Evolutionary conservation across 2,329 filamentous ascomycete genomes (phyloP).

Genomic region (Sclerotinia subarctica): DNA sequence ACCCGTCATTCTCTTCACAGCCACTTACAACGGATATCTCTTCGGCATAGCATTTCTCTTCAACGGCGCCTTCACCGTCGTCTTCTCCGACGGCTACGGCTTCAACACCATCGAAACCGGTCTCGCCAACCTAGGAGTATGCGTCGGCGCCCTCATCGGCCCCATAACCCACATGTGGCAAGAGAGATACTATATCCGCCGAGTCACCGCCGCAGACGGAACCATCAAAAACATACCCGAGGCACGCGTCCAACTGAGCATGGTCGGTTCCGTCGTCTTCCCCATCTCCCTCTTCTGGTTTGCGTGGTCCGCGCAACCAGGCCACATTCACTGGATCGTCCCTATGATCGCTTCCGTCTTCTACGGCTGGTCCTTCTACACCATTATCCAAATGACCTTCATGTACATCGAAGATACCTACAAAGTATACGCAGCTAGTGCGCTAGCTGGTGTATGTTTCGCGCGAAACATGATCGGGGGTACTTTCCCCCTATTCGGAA

Average conservation of each 20-base stretch:
- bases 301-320: slow-evolving; percentile 55
- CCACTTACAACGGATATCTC: slow-evolving; percentile 40
- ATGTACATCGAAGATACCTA: slow-evolving; percentile 57
- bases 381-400: slow-evolving; percentile 48
- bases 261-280: slow-evolving; percentile 54
- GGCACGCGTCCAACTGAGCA: slow-evolving; percentile 70
- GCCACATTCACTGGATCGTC: slow-evolving; percentile 52
- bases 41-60: slow-evolving; percentile 42
- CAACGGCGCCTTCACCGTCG: slow-evolving; percentile 43
- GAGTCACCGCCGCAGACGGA: slow-evolving; percentile 35
- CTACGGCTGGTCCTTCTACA: slow-evolving; percentile 60
- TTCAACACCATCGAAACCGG: slow-evolving; percentile 41
- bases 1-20: slow-evolving; percentile 40
- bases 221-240: slow-evolving; percentile 55
- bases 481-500: slow-evolving; percentile 58
- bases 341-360: slow-evolving; percentile 51
- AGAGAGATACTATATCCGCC: slow-evolving; percentile 57
- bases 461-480: slow-evolving; percentile 54
- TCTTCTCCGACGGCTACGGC: slow-evolving; percentile 41
- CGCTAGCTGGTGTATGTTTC: slow-evolving; percentile 57
- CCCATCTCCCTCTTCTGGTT: slow-evolving; percentile 57
- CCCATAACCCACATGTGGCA: slow-evolving; percentile 69
- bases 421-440: slow-evolving; percentile 55
- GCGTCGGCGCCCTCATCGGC: slow-evolving; percentile 53
- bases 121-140: slow-evolving; percentile 41